Evolutionary conservation across 2,329 filamentous ascomycete species (phyloP).

Genomic region (Pseudocercospora crystallina): DNA sequence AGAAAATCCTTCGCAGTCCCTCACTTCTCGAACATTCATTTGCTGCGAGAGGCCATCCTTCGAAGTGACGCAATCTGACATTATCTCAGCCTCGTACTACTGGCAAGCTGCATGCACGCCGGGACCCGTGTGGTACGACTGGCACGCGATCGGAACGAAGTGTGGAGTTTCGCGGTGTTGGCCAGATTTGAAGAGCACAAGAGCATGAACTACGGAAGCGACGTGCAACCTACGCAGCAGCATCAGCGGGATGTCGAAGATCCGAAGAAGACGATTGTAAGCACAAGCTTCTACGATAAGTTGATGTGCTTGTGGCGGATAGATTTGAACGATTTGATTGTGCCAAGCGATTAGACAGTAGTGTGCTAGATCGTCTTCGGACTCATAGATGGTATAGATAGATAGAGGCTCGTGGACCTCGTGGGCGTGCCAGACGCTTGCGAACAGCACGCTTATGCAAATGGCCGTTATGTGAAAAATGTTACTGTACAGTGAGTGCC

Average conservation of each 20-base stretch:
- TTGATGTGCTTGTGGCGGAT: slow-evolving; percentile 64
- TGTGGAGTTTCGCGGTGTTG: slow-evolving; percentile 65
- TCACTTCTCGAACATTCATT: slow-evolving; percentile 8
- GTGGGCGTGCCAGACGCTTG: slow-evolving; percentile 4
- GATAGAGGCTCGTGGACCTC: neutral
- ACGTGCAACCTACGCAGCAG: slow-evolving; percentile 53
- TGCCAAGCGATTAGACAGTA: slow-evolving; percentile 4
- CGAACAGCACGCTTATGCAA: neutral
- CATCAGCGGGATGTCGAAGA: slow-evolving; percentile 12
- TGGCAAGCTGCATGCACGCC: slow-evolving; percentile 93
- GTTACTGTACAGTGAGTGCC: slow-evolving; percentile 2
- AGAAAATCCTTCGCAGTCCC: neutral
- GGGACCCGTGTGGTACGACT: slow-evolving; percentile 67
- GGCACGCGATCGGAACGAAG: slow-evolving; percentile 26
- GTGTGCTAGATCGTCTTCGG: neutral
- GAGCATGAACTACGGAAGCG: slow-evolving; percentile 94
- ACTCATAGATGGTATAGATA: neutral
- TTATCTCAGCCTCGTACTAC: slow-evolving; percentile 49
- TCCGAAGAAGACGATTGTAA: slow-evolving; percentile 53
- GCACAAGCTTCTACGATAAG: slow-evolving; percentile 76
- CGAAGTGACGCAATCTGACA: slow-evolving; percentile 17
- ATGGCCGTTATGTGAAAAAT: neutral
- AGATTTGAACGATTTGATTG: slow-evolving; percentile 2
- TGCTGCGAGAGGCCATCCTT: neutral
- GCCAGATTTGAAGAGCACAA: slow-evolving; percentile 78